These are phyloP conservation scores for Wallemia ichthyophaga DNA, from an alignment of 1,284 basidiomycete species.

Conservation along the genomic window DNA sequence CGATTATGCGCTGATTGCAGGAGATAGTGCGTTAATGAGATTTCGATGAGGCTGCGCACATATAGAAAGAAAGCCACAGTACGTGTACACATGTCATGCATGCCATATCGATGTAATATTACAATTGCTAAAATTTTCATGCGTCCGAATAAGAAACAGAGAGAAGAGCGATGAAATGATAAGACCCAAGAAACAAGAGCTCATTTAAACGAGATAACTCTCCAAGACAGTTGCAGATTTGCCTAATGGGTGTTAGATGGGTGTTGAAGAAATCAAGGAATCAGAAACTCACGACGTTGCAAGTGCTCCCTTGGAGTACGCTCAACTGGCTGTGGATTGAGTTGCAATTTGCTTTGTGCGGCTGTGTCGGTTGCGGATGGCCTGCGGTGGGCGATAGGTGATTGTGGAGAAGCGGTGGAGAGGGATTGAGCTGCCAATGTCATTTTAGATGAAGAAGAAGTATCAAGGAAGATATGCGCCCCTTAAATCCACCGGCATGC, in stretches of 20 bases:
- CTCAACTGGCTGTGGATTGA: background rate
- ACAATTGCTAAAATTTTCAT: too few species aligned
- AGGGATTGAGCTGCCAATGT: background rate
- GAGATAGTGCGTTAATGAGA: too few species aligned
- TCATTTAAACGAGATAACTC: background rate
- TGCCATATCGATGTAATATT: too few species aligned
- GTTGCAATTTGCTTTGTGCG: background rate
- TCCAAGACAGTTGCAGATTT: background rate
- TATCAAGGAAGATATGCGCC: background rate
- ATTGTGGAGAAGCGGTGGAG: background rate
- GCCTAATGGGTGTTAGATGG: too few species aligned
- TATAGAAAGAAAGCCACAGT: too few species aligned
- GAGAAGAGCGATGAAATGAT: background rate
- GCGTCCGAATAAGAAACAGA: too few species aligned
- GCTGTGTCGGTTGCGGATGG: background rate
- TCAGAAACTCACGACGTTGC: background rate
- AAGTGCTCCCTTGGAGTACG: background rate
- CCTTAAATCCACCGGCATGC: too few species aligned
- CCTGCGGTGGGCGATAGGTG: background rate
- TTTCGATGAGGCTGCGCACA: too few species aligned
- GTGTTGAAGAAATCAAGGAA: background rate
- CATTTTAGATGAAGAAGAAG: background rate
- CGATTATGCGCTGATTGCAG: too few species aligned
- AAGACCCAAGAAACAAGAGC: too few species aligned
- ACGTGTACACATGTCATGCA: too few species aligned